Percentiles rank a stretch among this genome's conserved stretches.
phyloP scores from a whole-genome alignment of 2,329 filamentous ascomycete genomes.

The Cercospora zeae-maydis region DNA sequence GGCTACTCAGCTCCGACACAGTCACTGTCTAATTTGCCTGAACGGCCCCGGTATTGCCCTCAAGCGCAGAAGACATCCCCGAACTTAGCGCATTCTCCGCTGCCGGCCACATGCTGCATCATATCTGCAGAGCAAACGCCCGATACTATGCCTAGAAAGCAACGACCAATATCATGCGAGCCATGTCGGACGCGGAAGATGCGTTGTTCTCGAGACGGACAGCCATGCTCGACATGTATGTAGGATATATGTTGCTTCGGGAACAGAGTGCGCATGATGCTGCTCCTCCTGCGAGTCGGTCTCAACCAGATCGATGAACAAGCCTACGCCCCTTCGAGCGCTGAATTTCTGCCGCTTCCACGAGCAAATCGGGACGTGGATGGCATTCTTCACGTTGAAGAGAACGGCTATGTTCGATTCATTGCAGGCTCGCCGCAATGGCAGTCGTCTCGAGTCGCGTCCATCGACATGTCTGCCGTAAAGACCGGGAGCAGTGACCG shows the following conservation, averaged over 20 bases:
- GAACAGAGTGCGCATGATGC: background rate
- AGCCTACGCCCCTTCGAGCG: background rate
- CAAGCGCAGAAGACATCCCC: background rate
- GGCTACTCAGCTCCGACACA: no score
- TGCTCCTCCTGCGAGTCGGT: background rate
- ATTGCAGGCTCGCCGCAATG: background rate
- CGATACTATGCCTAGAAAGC: background rate
- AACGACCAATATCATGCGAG: constrained; percentile 5
- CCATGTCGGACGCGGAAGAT: constrained; percentile 5
- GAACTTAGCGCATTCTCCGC: background rate
- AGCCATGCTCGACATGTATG: constrained; percentile 1
- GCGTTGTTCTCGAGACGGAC: constrained; percentile 3
- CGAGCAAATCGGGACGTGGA: background rate
- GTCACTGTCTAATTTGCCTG: no score
- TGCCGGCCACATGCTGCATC: background rate
- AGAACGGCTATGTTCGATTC: background rate
- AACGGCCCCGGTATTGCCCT: background rate
- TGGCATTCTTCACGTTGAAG: background rate
- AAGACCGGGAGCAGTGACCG: background rate
- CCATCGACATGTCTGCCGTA: background rate
- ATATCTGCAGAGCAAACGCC: background rate
- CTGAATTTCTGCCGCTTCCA: background rate
- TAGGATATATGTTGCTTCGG: background rate
- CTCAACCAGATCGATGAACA: background rate
- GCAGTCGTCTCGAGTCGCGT: background rate